Evolutionary conservation across 2,329 filamentous ascomycete species (phyloP), one percentile per base, ranked within the genome.

Genomic region (Pseudogymnoascus sp.): DNA sequence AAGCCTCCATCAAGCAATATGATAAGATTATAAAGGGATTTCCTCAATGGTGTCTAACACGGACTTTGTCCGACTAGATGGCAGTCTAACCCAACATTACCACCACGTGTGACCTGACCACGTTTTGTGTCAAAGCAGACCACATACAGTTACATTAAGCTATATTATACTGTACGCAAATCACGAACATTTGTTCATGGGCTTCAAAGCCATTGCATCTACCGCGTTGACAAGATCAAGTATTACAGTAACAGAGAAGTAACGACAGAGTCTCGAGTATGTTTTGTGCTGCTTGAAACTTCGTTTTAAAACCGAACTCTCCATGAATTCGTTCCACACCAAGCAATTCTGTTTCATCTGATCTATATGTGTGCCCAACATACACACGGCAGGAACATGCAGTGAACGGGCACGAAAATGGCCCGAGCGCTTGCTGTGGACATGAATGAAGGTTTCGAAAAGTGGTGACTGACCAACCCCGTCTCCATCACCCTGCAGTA

Each of bases 281-380:
- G 51, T 57, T 57, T 57, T 57, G 51, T 57, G 29, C 29, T 34
- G 51, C 29, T 34, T 36, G 29, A 34, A 57, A 57, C 51, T 34
- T 57, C 51, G 51, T 36, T 57, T 34, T 57, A 34, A 57, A 57
- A 57, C 51, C 51, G 18, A 16, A 57, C 3, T 57, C 51, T 14
- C n/a, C 51, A 21, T 34, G 29, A 34, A 57, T 12, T 36, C 51
- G 51, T 34, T 57, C 51, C 51, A 57, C 29, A 34, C 11, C 29
- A 34, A 34, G 51, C 51, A 57, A 14, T 34, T 57, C 51, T 6
- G 51, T 57, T 57, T 57, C 51, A 57, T 57, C 51, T 57, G 51
- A 57, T 57, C 51, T 57, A 57, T 57, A 34, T 36, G 51, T 34
- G 51, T 57, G 29, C 51, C 51, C 51, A 36, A 36, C 51, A 12